A percentile compares a stretch with the other conserved stretches of the same genome.
Conservation (phyloP, 163 green algal species). For the Scenedesmus sp. region DNA sequence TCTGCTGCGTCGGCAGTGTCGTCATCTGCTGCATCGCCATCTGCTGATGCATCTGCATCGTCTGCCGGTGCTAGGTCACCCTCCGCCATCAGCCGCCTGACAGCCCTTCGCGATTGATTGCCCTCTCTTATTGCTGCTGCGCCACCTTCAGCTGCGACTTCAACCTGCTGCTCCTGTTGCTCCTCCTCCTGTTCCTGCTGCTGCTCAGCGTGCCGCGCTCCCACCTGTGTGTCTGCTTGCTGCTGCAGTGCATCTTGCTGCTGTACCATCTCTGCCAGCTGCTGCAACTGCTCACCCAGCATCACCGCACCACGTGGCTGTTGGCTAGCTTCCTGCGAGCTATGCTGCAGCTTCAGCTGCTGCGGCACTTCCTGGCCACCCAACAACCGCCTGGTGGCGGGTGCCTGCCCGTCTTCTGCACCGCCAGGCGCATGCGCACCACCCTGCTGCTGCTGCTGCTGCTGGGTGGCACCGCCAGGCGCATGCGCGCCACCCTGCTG, state of each 20-base stretch:
- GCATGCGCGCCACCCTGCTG: not conserved
- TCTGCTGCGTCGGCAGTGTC: not conserved
- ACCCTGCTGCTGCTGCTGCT: conserved; percentile 15
- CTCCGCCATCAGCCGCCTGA: not conserved
- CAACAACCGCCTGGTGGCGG: not conserved
- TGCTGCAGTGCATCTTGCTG: conserved; percentile 19
- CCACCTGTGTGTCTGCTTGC: not conserved
- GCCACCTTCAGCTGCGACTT: not conserved
- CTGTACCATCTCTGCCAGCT: conserved; percentile 24
- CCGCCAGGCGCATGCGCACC: not conserved
- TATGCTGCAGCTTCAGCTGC: conserved; percentile 4
- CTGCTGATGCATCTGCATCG: not conserved
- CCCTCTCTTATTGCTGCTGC: not conserved
- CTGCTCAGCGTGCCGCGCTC: not conserved
- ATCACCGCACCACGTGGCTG: not conserved
- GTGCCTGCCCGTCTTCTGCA: not conserved
- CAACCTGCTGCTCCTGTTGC: not conserved
- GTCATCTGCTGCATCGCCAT: not conserved
- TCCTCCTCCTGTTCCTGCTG: conserved; percentile 5
- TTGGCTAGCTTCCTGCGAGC: not conserved
- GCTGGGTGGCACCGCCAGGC: not conserved
- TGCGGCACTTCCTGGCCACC: not conserved
- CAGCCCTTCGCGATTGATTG: not conserved
- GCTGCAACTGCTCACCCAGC: conserved; percentile 7
- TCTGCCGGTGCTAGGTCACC: not conserved